A percentile compares a stretch with the other conserved stretches of the same genome.
Evolutionary conservation across 176 grass and related monocot genomes (phyloP).

Genomic region (Coix lacrymajobi): DNA sequence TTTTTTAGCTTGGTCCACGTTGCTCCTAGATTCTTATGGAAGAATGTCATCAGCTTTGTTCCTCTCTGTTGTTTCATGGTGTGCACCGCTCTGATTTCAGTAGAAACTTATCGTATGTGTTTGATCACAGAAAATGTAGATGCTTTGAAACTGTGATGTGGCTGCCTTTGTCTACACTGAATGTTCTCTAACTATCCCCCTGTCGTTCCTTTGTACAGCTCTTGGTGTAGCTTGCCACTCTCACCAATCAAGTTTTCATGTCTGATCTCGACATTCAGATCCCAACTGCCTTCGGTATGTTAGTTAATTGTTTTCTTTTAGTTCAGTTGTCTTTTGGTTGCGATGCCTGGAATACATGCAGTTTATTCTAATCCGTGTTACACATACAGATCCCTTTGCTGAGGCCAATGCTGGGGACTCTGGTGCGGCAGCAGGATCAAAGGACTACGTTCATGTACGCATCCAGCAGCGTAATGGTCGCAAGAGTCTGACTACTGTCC

Average conservation of each 20-base stretch:
- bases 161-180: not conserved
- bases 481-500: conserved; percentile 97
- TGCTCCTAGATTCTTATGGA: not conserved
- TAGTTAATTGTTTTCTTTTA: not conserved
- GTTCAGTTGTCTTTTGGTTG: not conserved
- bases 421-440: conserved; percentile 80
- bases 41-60: not conserved
- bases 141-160: not conserved
- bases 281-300: conserved; percentile 88
- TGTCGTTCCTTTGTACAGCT: conserved; percentile 21
- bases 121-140: not conserved
- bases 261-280: conserved; percentile 96
- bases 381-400: conserved; percentile 80
- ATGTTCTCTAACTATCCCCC: conserved; percentile 1
- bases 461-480: conserved; percentile 95
- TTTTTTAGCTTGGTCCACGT: not conserved
- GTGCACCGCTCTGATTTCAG: not conserved
- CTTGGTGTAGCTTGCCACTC: conserved; percentile 53
- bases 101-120: not conserved
- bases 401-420: conserved; percentile 99
- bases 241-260: conserved; percentile 88
- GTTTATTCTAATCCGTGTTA: conserved; percentile 5
- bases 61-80: not conserved
- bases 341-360: not conserved
- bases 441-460: conserved; percentile 93